phyloP scores from a whole-genome alignment of 805 yeast species.

The Yamadazyma olivae region DNA sequence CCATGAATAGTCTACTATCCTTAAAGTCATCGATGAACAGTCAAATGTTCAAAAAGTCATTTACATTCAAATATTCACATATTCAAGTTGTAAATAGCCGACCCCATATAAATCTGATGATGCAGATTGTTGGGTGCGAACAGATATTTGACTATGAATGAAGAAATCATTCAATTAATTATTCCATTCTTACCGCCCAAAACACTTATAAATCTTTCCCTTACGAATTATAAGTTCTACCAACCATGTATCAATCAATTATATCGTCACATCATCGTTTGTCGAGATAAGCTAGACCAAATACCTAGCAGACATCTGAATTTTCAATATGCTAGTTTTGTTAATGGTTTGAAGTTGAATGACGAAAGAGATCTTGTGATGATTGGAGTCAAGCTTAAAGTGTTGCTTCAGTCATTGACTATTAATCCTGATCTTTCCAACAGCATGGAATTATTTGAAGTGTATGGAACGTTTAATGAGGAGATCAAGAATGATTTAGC shows the following conservation, averaged over 20 bases:
- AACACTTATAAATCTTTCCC: slow-evolving; percentile 27
- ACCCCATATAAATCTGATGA: no score
- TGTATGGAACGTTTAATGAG: slow-evolving; percentile 12
- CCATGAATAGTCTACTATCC: no score
- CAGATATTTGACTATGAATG: no score
- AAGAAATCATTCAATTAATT: no score
- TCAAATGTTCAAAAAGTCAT: no score
- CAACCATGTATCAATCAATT: slow-evolving; percentile 27
- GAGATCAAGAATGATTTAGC: slow-evolving; percentile 4
- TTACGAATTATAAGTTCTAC: slow-evolving; percentile 33
- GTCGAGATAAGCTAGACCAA: neutral
- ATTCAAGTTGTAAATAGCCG: no score
- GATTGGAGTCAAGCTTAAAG: slow-evolving; percentile 14
- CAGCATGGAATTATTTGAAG: slow-evolving; percentile 17
- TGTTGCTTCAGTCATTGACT: slow-evolving; percentile 15
- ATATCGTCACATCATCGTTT: slow-evolving; percentile 20
- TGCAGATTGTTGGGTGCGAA: no score
- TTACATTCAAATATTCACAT: no score
- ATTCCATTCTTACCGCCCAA: slow-evolving; percentile 20
- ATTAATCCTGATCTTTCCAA: slow-evolving; percentile 24
- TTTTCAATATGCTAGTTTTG: slow-evolving; percentile 21
- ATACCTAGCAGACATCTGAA: neutral
- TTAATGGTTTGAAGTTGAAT: slow-evolving; percentile 17
- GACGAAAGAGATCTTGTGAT: slow-evolving; percentile 3
- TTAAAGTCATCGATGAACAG: no score